Percentiles rank a stretch among this genome's conserved stretches.
Conservation (phyloP, 2,329 filamentous ascomycete species). For the Aspergillus vadensis region DNA sequence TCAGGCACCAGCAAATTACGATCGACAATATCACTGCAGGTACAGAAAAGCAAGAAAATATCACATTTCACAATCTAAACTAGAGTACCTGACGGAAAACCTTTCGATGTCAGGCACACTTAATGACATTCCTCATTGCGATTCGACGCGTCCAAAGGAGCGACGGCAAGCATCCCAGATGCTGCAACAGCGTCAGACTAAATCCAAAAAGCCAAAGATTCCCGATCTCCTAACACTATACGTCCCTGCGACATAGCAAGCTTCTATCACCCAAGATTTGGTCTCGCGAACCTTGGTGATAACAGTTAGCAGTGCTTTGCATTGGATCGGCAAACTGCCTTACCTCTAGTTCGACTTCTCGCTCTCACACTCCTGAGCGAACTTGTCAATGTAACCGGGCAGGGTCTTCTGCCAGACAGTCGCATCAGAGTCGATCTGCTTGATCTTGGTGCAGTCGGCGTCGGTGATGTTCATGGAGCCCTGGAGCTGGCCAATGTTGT, state of each 20-base stretch:
- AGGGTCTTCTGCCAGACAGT: constrained; percentile 12
- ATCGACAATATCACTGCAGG: no score
- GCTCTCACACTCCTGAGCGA: constrained; percentile 9
- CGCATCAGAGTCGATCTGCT: constrained; percentile 3
- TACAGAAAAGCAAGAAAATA: no score
- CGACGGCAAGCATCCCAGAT: not conserved
- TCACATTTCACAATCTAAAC: no score
- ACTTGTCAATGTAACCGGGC: constrained; percentile 11
- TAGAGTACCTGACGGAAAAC: no score
- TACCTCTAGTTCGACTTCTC: constrained; percentile 11
- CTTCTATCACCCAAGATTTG: not conserved
- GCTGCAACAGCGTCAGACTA: not conserved
- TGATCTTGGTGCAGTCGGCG: constrained; percentile 11
- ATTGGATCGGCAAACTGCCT: not conserved
- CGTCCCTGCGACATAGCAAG: not conserved
- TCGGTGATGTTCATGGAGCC: constrained; percentile 6
- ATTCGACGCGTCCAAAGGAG: constrained; percentile 1
- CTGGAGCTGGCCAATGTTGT: not conserved
- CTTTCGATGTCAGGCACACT: no score
- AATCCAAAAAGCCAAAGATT: not conserved
- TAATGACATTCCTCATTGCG: not conserved
- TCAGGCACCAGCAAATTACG: no score
- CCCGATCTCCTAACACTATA: not conserved
- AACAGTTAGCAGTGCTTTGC: not conserved
- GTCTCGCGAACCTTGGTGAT: no score